phyloP scores from a whole-genome alignment of 495 filamentous ascomycete species.

The Geoglossum glabrum region DNA sequence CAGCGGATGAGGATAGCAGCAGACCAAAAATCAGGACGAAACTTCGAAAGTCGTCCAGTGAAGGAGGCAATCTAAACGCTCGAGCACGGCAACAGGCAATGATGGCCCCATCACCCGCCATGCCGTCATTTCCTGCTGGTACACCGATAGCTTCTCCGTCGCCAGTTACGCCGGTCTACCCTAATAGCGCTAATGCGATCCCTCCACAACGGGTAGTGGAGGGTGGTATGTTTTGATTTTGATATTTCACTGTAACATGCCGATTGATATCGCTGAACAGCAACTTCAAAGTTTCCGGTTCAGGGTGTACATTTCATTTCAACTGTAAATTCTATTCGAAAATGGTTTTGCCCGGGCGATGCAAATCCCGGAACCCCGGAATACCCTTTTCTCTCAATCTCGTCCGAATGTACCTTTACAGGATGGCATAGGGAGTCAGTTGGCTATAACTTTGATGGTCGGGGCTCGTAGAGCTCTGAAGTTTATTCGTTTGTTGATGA shows the following conservation, averaged over 20 bases:
- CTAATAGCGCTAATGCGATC: background rate
- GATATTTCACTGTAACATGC: background rate
- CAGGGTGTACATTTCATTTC: background rate
- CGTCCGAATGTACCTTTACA: background rate
- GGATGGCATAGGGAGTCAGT: constrained; percentile 1
- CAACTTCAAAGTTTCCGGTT: background rate
- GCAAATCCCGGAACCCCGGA: background rate
- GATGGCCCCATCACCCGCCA: background rate
- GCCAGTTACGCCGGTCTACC: background rate
- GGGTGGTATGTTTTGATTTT: constrained; percentile 1
- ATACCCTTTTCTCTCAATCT: background rate
- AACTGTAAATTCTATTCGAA: background rate
- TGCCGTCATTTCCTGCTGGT: background rate
- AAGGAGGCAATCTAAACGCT: constrained; percentile 23
- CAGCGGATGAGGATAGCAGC: constrained; percentile 30
- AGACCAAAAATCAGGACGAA: constrained; percentile 19
- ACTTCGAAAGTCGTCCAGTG: constrained; percentile 33
- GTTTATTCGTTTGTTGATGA: background rate
- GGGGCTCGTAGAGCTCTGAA: background rate
- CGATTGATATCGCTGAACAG: background rate
- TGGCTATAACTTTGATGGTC: constrained; percentile 2
- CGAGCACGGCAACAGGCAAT: constrained; percentile 24
- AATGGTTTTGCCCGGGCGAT: background rate
- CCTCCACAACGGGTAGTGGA: background rate
- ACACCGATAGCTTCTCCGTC: background rate